Evolutionary conservation across 257 asterid species (phyloP).

Genomic region (Fraxinus quadrangulata): DNA sequence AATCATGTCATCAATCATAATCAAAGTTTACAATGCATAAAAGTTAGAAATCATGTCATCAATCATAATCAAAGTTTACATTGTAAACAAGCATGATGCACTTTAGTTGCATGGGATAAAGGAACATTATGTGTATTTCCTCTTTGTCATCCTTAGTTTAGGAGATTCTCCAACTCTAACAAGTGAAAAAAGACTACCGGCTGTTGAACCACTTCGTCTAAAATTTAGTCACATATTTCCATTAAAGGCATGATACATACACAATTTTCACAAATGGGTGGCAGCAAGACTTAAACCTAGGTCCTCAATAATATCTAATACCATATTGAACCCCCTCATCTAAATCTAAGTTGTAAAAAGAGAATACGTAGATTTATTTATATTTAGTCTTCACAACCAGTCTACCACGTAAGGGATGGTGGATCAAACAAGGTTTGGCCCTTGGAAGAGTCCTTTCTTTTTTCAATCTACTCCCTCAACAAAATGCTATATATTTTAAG

Average conservation of each 20-base stretch:
- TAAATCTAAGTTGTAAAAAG: too few relatives aligned
- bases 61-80: constrained; percentile 21
- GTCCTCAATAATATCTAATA: neutral
- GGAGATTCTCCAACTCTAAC: neutral
- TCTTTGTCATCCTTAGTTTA: neutral
- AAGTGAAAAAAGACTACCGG: too few relatives aligned
- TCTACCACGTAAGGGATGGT: neutral
- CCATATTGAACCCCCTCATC: too few relatives aligned
- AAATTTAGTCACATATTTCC: too few relatives aligned
- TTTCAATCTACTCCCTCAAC: too few relatives aligned
- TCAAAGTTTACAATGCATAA: constrained; percentile 36
- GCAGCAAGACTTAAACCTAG: neutral
- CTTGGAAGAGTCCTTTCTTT: neutral
- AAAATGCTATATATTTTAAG: too few relatives aligned
- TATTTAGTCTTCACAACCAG: neutral
- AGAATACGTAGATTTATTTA: too few relatives aligned
- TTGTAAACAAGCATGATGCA: constrained; percentile 17
- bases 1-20: constrained; percentile 44
- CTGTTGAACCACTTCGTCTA: neutral
- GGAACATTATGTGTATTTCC: neutral
- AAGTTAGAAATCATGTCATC: constrained; percentile 51
- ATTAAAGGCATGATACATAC: too few relatives aligned
- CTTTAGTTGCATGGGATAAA: neutral
- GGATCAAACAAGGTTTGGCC: neutral
- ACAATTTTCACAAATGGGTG: neutral